Evolutionary conservation across 352 stramenopile species (phyloP).

Genomic region (Nothophytophthora sp.): DNA sequence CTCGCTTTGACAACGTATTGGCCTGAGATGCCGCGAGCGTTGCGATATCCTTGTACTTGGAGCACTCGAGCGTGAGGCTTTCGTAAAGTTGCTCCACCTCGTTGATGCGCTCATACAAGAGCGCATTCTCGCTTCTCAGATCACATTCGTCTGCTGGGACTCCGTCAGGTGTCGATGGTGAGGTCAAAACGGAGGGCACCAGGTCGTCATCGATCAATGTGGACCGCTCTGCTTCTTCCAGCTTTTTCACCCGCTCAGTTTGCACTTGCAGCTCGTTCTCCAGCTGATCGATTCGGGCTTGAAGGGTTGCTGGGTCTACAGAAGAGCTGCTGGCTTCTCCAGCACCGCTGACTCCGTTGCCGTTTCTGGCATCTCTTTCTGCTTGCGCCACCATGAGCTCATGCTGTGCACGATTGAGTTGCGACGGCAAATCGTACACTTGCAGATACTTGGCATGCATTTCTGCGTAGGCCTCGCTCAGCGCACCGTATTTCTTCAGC

Average conservation of each 20-base stretch:
- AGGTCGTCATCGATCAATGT: constrained; percentile 10
- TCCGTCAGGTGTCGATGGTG: background rate
- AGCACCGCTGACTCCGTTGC: no score
- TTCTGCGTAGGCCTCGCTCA: constrained; percentile 45
- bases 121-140: constrained; percentile 52
- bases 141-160: constrained; percentile 19
- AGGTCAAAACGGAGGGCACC: background rate
- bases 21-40: constrained; percentile 65
- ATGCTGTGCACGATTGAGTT: constrained; percentile 50
- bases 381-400: constrained; percentile 51
- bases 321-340: background rate
- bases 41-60: constrained; percentile 67
- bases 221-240: constrained; percentile 37
- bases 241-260: constrained; percentile 38
- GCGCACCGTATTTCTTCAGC: constrained; percentile 35
- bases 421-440: constrained; percentile 43
- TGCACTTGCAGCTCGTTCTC: constrained; percentile 49
- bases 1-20: constrained; percentile 46
- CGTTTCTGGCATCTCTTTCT: constrained; percentile 20
- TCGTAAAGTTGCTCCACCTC: constrained; percentile 82
- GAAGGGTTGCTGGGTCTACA: constrained; percentile 9
- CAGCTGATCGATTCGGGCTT: constrained; percentile 48
- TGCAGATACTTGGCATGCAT: constrained; percentile 55
- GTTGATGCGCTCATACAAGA: constrained; percentile 64
- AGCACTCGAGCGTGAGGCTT: constrained; percentile 55